Base-by-base conservation (phyloP, 768 basidiomycete genomes). In the Lentinula boryana region DNA sequence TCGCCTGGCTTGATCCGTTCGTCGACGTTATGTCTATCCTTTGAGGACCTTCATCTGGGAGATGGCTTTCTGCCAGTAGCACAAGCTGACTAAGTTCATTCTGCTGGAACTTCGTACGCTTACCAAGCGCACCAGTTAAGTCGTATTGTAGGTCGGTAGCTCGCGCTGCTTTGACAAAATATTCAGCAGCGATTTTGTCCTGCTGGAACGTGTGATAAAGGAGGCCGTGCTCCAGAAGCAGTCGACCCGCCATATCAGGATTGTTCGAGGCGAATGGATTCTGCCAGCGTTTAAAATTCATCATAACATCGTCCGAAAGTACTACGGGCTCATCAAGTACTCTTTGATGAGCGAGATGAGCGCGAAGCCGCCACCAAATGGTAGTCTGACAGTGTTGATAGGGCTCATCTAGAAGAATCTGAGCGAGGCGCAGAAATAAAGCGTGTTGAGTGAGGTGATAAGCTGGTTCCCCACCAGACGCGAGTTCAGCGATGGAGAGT, bases 71-170 rank as follows among this genome's bases (percentile, higher is more conserved):
- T n/a, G 97, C 96, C 18, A 99, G 83, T 23, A 99, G 78, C 44
- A 98, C 91, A 54, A 99, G 86, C 73, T 99, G 97, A 58, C 88
- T 90, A 60, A 91, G 76, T 36, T 93, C 89, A 56, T 76, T 83
- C 63, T 89, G 79, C 72, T 99, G 97, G 72, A 91, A 99, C 71
- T 93, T 96, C 10, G 97, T 99, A 62, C 93, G 83, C 73, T 89
- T 93, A 43, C 97, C 97, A 56, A 95, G 78, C 9, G 94, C 92
- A 7, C 97, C 97, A 0, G 93, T 95, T 56, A 98, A 78, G 72
- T 94, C 91, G 70, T 93, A 98, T 71, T 89, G 83, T 64, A 99
- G 72, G 3, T 87, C 88, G 15, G 88, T 90, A 36, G 86, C 82
- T 53, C 81, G 80, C 0, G 93, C 90, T 0, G 95, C 93, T 15